phyloP scores from a whole-genome alignment of 768 basidiomycete genomes.

The Phaeolepiota aurea region DNA sequence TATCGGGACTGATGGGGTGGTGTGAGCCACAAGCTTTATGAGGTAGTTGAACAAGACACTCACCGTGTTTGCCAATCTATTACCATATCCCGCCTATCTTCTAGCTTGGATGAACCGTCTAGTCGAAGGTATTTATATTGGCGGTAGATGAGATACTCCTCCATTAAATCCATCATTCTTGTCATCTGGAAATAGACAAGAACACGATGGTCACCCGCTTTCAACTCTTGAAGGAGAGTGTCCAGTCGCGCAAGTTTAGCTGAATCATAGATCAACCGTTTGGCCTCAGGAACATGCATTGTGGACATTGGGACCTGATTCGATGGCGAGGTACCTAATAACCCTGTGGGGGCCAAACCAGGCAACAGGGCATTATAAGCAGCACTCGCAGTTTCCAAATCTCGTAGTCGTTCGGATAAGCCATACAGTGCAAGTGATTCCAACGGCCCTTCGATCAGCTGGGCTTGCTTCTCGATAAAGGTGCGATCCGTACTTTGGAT shows the following conservation, averaged over 20 bases:
- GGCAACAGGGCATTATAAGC: slow-evolving; percentile 45
- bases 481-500: slow-evolving; percentile 68
- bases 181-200: slow-evolving; percentile 99
- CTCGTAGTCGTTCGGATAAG: slow-evolving; percentile 55
- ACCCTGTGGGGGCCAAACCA: slow-evolving; percentile 54
- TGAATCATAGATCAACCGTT: slow-evolving; percentile 92
- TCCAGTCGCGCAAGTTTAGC: slow-evolving; percentile 93
- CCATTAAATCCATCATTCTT: slow-evolving; percentile 98
- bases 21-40: slow-evolving; percentile 1
- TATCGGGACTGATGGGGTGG: slow-evolving; percentile 53
- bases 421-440: slow-evolving; percentile 80
- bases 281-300: slow-evolving; percentile 92
- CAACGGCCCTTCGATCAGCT: slow-evolving; percentile 56
- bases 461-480: slow-evolving; percentile 65
- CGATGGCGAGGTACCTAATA: slow-evolving; percentile 55
- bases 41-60: slow-evolving; percentile 13
- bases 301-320: slow-evolving; percentile 73
- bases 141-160: slow-evolving; percentile 94
- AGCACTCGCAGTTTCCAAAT: slow-evolving; percentile 44
- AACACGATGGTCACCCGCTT: slow-evolving; percentile 87
- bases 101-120: slow-evolving; percentile 90
- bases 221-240: slow-evolving; percentile 82
- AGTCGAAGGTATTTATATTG: slow-evolving; percentile 93
- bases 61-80: slow-evolving; percentile 98
- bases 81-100: slow-evolving; percentile 97